Evolutionary conservation across 192 early-diverging fungal genomes (phyloP).

Genomic region (Chytriomyces confervae): DNA sequence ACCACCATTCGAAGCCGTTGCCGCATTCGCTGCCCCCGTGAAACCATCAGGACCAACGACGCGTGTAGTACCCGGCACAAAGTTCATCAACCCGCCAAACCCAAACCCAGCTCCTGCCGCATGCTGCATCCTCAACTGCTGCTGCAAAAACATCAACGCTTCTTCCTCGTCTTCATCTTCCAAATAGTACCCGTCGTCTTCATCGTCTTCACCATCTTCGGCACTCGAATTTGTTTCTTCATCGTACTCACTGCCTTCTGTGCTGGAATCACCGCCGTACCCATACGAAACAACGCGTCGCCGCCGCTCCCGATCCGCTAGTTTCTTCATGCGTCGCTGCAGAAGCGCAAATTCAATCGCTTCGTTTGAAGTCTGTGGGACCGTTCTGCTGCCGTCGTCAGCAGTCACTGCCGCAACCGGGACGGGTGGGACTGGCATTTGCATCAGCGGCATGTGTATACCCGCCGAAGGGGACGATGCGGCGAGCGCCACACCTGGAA

Average conservation of each 20-base stretch:
- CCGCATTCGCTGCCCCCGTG: too few species aligned
- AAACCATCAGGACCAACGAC: background rate
- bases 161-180: slow-evolving; percentile 2
- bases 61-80: background rate
- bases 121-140: background rate
- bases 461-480: too few species aligned
- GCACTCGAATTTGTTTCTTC: background rate
- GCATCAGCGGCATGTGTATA: too few species aligned
- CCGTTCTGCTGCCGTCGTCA: background rate
- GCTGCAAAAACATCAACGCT: background rate
- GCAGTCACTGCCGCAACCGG: background rate
- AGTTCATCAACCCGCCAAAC: too few species aligned
- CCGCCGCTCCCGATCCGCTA: background rate
- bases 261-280: background rate
- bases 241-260: background rate
- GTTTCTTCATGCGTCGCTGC: slow-evolving; percentile 16
- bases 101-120: background rate
- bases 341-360: slow-evolving; percentile 30
- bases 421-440: background rate
- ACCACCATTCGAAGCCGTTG: background rate
- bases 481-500: background rate
- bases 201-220: background rate
- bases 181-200: background rate
- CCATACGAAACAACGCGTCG: background rate
- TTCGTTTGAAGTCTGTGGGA: slow-evolving; percentile 27